Conservation (phyloP, 441 rosid species). For the Sinapis alba region DNA sequence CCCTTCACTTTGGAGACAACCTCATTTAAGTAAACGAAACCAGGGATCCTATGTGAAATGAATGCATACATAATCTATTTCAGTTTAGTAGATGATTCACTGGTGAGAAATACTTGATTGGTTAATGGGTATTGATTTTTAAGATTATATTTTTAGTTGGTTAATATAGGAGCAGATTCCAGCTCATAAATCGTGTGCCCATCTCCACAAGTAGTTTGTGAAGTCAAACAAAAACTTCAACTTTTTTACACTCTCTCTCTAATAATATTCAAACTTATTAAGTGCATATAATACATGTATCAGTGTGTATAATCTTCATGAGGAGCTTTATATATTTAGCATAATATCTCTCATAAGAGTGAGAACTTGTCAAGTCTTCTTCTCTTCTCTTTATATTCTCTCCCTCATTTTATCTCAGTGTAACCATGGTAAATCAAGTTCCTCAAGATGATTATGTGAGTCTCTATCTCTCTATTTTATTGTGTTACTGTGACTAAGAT, state of each 20-base stretch:
- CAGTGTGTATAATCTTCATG: conserved; percentile 18
- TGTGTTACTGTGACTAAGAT: conserved; percentile 9
- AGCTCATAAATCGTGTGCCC: conserved; percentile 31
- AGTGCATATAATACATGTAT: conserved; percentile 2
- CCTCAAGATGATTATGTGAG: conserved; percentile 35
- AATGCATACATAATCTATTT: neutral
- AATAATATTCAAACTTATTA: conserved; percentile 30
- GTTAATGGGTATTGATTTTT: neutral
- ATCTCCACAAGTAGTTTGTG: conserved; percentile 35
- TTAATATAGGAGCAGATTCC: conserved; percentile 24
- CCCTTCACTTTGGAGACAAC: neutral
- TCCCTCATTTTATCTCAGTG: conserved; percentile 2
- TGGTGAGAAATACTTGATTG: conserved; percentile 1
- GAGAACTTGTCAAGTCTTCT: conserved; percentile 14
- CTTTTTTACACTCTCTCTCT: conserved; percentile 14
- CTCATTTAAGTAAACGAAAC: neutral
- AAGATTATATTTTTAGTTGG: neutral
- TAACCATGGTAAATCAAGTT: conserved; percentile 35
- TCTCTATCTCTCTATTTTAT: neutral
- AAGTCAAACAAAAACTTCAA: conserved; percentile 41
- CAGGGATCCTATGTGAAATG: neutral
- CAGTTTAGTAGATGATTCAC: neutral
- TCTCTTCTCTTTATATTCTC: conserved; percentile 11
- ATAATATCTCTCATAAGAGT: conserved; percentile 16
- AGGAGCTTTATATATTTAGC: conserved; percentile 28